These are phyloP conservation scores for Metarhizium rileyi DNA, from an alignment of 2,329 filamentous ascomycete species.

Conservation along the genomic window DNA sequence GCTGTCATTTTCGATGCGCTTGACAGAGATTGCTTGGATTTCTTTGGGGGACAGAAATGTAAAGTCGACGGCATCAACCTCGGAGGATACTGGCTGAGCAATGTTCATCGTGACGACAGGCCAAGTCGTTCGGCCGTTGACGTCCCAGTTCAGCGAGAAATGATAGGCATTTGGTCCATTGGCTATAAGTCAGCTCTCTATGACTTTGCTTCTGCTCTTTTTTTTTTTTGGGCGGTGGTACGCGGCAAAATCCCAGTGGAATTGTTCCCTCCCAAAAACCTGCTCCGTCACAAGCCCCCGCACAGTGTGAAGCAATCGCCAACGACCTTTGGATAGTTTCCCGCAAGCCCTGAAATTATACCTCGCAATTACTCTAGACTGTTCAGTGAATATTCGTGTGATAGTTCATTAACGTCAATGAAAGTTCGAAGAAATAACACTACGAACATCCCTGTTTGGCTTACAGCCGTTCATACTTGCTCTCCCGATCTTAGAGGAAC, in stretches of 20 bases:
- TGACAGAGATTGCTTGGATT: slow-evolving; percentile 82
- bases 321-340: too few species aligned
- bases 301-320: too few species aligned
- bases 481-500: too few species aligned
- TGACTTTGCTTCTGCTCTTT: background rate
- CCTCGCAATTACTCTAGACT: too few species aligned
- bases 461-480: too few species aligned
- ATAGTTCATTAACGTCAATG: too few species aligned
- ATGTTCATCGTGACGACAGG: slow-evolving; percentile 46
- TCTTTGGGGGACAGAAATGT: slow-evolving; percentile 73
- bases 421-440: too few species aligned
- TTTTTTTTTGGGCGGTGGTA: background rate
- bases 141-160: background rate
- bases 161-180: background rate
- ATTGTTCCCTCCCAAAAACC: too few species aligned
- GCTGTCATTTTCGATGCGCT: slow-evolving; percentile 82
- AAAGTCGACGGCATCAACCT: slow-evolving; percentile 83
- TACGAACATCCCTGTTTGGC: too few species aligned
- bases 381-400: too few species aligned
- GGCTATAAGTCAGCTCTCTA: background rate
- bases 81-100: slow-evolving; percentile 72
- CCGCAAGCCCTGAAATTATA: too few species aligned
- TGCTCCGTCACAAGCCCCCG: too few species aligned
- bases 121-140: background rate
- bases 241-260: background rate